Evolutionary conservation across 805 yeast species (phyloP).

Genomic region (Wickerhamiella dianesei): DNA sequence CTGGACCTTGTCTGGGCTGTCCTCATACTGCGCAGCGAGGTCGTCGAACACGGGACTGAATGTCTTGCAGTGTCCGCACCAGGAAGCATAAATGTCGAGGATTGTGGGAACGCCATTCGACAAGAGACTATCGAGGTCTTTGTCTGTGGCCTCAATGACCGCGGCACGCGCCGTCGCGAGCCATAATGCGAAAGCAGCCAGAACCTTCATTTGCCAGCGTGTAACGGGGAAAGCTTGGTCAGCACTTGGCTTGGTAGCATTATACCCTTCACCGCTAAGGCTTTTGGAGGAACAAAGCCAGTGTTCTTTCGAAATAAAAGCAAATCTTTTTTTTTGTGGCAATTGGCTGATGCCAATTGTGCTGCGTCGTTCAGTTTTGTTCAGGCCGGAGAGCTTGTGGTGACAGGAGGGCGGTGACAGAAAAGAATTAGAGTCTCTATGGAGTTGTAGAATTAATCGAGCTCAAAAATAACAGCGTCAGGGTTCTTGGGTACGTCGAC

Average conservation of each 20-base stretch:
- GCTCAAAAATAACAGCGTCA: constrained; percentile 2
- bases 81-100: constrained; percentile 58
- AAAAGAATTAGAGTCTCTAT: no score
- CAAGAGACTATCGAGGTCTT: constrained; percentile 48
- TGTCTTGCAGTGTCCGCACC: constrained; percentile 93
- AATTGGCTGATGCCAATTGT: no score
- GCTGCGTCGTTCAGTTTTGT: no score
- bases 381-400: no score
- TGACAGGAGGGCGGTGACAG: no score
- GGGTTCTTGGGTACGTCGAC: constrained; percentile 30
- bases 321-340: no score
- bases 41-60: constrained; percentile 78
- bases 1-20: constrained; percentile 31
- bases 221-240: no score
- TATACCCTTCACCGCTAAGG: no score
- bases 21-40: constrained; percentile 51
- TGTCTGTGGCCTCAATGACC: constrained; percentile 27
- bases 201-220: neutral
- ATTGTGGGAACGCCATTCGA: constrained; percentile 52
- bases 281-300: no score
- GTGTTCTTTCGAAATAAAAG: no score
- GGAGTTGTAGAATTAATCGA: neutral
- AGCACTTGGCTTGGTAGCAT: no score
- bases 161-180: constrained; percentile 3
- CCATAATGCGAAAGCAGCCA: neutral